A percentile compares a stretch with the other conserved stretches of the same genome.
Conservation (phyloP, 2,329 filamentous ascomycete species). For the Trichoderma aggressivum region DNA sequence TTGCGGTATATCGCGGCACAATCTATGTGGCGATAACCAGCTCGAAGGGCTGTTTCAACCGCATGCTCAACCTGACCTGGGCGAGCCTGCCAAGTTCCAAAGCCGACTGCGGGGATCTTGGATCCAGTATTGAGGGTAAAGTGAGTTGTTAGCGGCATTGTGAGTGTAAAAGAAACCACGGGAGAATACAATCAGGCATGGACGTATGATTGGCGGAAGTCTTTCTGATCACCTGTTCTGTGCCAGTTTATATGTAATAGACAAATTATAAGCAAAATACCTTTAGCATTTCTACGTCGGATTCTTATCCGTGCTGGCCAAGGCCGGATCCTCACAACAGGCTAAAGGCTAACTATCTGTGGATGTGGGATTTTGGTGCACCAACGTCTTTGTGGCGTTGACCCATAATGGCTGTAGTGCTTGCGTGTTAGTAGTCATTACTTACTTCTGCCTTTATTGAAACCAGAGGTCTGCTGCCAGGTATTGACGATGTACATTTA, state of each 20-base stretch:
- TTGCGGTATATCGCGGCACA: constrained; percentile 77
- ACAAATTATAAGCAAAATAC: background rate
- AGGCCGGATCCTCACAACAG: background rate
- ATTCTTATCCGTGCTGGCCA: background rate
- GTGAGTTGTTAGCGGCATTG: background rate
- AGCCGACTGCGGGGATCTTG: constrained; percentile 72
- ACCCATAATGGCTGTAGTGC: background rate
- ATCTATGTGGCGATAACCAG: constrained; percentile 73
- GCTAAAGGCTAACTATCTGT: background rate
- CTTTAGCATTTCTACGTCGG: background rate
- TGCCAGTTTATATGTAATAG: background rate
- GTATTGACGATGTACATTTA: background rate
- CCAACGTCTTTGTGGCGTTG: background rate
- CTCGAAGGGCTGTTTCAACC: constrained; percentile 64
- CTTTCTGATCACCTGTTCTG: background rate
- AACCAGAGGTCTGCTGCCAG: background rate
- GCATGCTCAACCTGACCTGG: constrained; percentile 67
- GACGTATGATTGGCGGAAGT: background rate
- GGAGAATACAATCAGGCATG: background rate
- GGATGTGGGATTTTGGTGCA: background rate
- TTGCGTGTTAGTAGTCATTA: background rate
- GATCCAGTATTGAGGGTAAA: constrained; percentile 72
- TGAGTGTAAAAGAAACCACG: background rate
- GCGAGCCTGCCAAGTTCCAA: constrained; percentile 76
- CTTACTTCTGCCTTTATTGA: background rate